Evolutionary conservation across 2,329 filamentous ascomycete genomes (phyloP), one percentile per base, ranked within the genome.

Genomic region (Colletotrichum shisoi): DNA sequence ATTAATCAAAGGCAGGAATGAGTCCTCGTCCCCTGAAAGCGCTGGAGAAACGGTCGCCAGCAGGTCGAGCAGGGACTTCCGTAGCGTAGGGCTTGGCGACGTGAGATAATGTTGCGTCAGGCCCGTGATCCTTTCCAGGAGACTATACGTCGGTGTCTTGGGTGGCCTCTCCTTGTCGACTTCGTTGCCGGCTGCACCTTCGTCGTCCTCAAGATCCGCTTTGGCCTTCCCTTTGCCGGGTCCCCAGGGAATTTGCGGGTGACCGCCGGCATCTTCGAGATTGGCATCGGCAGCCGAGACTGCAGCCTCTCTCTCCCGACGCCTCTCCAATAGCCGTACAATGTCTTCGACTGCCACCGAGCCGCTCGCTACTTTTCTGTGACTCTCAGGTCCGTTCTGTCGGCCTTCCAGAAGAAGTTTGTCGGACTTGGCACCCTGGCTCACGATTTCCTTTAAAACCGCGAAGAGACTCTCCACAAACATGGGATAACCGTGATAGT

Each of bases 81-180:
- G 89, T 9, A 99, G 84, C 12, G 87, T 86, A 0, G 94, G 88
- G 0, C 93, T 94, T 0, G 92, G 89, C 0, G 93, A 94, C 6
- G 94, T 93, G 12, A 99, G 85, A 77, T 97, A 95, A 75, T 97
- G 90, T 74, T 97, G 94, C 5, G 93, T 94, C 1, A 96, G 87
- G 56, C 87, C 86, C 27, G 93, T 88, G 63, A 99, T 95, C 64
- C 89, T 90, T 40, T 93, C 84, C 3, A 98, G 86, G 12, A 97
- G 84, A n/a, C 83, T 83, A 76, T 96, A 96, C 0, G 91, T 92
- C 71, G 91, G 90, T 52, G 91, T 91, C 42, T 89, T 89, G n/a
- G 89, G 87, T 21, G 85, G 82, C 64, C 87, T 84, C 77, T 90
- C 84, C 70, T 62, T 75, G 71, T 6, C 69, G 54, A 56, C 27